These are phyloP conservation scores for Rhytidhysteron rufulum DNA, from an alignment of 2,329 filamentous ascomycete genomes.

Conservation along the genomic window DNA sequence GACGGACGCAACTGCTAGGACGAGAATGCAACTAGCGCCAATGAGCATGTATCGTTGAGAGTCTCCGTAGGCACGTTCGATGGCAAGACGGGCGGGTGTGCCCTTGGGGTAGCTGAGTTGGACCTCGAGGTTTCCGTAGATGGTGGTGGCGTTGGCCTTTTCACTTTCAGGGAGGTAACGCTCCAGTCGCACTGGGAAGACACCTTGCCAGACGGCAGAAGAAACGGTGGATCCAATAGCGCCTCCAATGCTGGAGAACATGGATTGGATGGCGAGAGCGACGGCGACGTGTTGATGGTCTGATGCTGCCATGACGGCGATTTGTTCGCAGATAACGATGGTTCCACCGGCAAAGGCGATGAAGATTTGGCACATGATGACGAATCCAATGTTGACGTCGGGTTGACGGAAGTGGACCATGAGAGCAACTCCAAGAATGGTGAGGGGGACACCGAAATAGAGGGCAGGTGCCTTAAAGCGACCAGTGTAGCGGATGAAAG, in stretches of 20 bases:
- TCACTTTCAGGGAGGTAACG: constrained; percentile 43
- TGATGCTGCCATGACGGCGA: constrained; percentile 23
- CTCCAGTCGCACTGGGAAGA: constrained; percentile 51
- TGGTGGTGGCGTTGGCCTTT: constrained; percentile 31
- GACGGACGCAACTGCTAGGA: constrained; percentile 30
- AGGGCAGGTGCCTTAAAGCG: constrained; percentile 19
- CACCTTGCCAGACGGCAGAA: constrained; percentile 61
- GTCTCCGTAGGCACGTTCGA: constrained; percentile 34
- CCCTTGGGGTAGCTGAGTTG: constrained; percentile 55
- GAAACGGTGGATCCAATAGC: constrained; percentile 50
- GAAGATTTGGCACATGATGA: constrained; percentile 35
- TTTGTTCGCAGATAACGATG: constrained; percentile 24
- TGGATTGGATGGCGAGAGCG: constrained; percentile 46
- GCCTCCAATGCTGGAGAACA: constrained; percentile 55
- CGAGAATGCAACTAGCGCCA: constrained; percentile 25
- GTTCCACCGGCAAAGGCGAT: constrained; percentile 22
- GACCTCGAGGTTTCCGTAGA: constrained; percentile 51
- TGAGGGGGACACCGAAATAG: constrained; percentile 21
- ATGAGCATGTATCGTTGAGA: constrained; percentile 37
- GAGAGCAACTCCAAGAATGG: constrained; percentile 24
- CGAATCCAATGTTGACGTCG: constrained; percentile 25
- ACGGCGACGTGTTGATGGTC: constrained; percentile 27
- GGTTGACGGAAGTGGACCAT: constrained; percentile 32
- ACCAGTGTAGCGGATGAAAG: constrained; percentile 20
- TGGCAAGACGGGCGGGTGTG: constrained; percentile 44